phyloP scores from a whole-genome alignment of 768 basidiomycete genomes.

The Vararia minispora region DNA sequence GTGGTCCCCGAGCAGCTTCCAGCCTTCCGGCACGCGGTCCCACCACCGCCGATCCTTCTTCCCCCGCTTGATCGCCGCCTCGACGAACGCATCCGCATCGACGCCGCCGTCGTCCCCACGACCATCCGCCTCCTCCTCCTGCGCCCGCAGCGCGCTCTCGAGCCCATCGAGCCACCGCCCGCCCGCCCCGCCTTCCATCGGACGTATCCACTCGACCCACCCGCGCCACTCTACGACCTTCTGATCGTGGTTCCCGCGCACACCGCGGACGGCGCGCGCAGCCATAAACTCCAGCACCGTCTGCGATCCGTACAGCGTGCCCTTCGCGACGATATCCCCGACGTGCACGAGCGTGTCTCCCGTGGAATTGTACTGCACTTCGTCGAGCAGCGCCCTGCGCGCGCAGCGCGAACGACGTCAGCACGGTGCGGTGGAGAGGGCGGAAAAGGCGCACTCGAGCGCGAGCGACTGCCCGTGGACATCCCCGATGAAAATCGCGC shows the following conservation, averaged over 20 bases:
- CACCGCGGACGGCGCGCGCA: slow-evolving; percentile 54
- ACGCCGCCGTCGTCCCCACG: slow-evolving; percentile 20
- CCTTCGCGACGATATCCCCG: slow-evolving; percentile 77
- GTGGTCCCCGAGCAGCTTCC: slow-evolving; percentile 68
- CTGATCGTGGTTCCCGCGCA: slow-evolving; percentile 94
- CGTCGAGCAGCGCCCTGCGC: slow-evolving; percentile 47
- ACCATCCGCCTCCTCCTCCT: slow-evolving; percentile 27
- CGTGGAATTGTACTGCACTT: slow-evolving; percentile 45
- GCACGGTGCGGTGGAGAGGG: not conserved
- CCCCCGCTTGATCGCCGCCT: slow-evolving; percentile 10
- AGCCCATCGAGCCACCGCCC: slow-evolving; percentile 41
- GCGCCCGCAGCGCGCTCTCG: no score
- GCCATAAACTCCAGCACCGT: slow-evolving; percentile 57
- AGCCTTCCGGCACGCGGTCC: slow-evolving; percentile 31
- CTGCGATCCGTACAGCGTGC: slow-evolving; percentile 45
- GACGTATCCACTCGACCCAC: slow-evolving; percentile 74
- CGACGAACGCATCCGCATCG: slow-evolving; percentile 32
- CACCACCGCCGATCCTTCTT: slow-evolving; percentile 20
- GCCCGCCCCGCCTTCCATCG: slow-evolving; percentile 29
- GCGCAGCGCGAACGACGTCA: slow-evolving; percentile 6
- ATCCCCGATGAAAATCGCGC: slow-evolving; percentile 77
- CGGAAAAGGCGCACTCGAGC: slow-evolving; percentile 40
- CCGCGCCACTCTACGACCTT: slow-evolving; percentile 79
- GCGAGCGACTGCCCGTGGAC: slow-evolving; percentile 73
- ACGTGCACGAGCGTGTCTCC: slow-evolving; percentile 69